These are phyloP conservation scores for Musa beccarii DNA, from an alignment of 176 grass and related monocot genomes.

Conservation along the genomic window DNA sequence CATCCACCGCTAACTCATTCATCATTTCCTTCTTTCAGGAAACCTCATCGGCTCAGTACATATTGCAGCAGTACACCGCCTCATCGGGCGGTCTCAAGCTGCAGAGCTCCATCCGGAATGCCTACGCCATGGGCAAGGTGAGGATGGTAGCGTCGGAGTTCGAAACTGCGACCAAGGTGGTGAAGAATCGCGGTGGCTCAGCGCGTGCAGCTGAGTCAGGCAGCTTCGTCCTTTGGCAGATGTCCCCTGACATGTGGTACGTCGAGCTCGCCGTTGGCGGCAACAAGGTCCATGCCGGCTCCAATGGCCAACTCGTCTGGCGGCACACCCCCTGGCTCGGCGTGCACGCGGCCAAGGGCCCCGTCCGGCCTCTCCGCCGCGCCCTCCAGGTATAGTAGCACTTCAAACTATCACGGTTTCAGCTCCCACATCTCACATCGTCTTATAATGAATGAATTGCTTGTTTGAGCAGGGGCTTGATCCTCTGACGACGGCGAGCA, in stretches of 20 bases:
- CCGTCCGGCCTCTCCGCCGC: conserved; percentile 68
- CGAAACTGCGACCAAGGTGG: conserved; percentile 42
- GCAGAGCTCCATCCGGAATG: conserved; percentile 55
- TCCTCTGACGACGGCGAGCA: conserved; percentile 52
- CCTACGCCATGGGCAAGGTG: conserved; percentile 81
- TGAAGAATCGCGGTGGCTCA: conserved; percentile 35
- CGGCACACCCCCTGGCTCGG: conserved; percentile 83
- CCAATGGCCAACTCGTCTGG: conserved; percentile 62
- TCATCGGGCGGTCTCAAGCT: conserved; percentile 50
- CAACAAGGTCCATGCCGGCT: conserved; percentile 73
- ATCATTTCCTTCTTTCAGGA: conserved; percentile 30
- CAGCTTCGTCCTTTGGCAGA: conserved; percentile 87
- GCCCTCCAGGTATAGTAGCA: conserved; percentile 44
- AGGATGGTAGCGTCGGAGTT: conserved; percentile 72
- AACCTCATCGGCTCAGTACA: conserved; percentile 73
- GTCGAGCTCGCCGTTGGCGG: conserved; percentile 72
- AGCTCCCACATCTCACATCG: not conserved
- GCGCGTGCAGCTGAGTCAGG: conserved; percentile 40
- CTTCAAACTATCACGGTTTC: not conserved
- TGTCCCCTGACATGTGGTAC: conserved; percentile 85
- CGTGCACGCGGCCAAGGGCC: conserved; percentile 66
- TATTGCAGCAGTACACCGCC: conserved; percentile 75
- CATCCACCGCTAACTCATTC: not conserved
- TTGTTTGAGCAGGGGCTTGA: conserved; percentile 43
- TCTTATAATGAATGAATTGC: not conserved